Base-by-base conservation (phyloP, 2,329 filamentous ascomycete species). In the Claviceps monticola region DNA sequence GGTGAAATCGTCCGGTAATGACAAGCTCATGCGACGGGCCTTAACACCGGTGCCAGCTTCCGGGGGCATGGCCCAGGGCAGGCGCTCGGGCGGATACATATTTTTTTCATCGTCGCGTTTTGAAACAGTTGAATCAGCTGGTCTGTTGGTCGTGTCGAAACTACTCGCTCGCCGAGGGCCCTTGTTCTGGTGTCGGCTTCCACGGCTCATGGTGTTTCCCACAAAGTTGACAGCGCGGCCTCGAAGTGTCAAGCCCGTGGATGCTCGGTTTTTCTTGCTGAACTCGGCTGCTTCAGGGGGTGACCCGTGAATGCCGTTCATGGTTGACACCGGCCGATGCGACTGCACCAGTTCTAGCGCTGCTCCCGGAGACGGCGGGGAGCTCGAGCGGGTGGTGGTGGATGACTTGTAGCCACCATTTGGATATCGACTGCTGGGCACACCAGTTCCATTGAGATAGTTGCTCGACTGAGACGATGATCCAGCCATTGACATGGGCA, bases 41-140 rank as follows among this genome's bases (percentile, higher is more conserved):
- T 90, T 91, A 64, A 86, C 75, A 9, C 86, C 86, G 17, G 82
- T 84, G 13, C 86, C 86, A 21, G 77, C 76, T 50, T 82, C 80
- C 1, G 86, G 84, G 1, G 80, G 74, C 36, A 83, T 72, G 2
- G 74, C 72, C 77, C 78, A 82, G 2, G 76, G 72, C 38, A 75
- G 65, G 17, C 74, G 70, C 54, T 76, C 64, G 8, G 67, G 66
- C 3, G 65, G 65, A 50, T 62, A 65, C 23, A 60, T 64, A 5
- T 61, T 59, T 16, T 62, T 55, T 26, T 63, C 57, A 39, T 60
- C 54, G 48, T 57, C 48, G 52, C 44, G 55, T 42, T 42, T 53
- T 49, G 23, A 53, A 17, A 53, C 57, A 48, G 34, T 54, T 54
- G 51, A 57, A 51, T 57, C 58, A 57, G 59, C 57, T 50, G 63